These are phyloP conservation scores for Nitzschia palea DNA, from an alignment of 108 stramenopile species.

Conservation along the genomic window DNA sequence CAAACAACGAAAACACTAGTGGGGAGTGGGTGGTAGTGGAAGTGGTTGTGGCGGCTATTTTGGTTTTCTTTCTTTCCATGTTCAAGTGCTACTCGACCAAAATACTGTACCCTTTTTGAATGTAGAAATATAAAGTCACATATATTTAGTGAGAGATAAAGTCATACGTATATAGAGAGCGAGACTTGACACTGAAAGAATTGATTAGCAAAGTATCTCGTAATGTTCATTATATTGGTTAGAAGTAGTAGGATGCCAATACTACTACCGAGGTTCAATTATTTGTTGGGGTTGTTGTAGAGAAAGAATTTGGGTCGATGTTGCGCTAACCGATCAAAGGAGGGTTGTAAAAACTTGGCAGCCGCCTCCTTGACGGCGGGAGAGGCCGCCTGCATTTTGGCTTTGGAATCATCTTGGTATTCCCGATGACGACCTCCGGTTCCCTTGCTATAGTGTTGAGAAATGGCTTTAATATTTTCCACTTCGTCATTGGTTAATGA, in stretches of 20 bases:
- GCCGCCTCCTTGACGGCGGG: conserved; percentile 53
- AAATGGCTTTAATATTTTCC: conserved; percentile 54
- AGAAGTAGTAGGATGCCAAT: no score
- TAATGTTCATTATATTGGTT: no score
- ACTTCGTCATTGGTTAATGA: conserved; percentile 61
- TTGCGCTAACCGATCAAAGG: conserved; percentile 46
- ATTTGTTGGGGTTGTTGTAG: no score
- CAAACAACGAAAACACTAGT: no score
- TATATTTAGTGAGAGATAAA: no score
- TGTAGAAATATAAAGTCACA: no score
- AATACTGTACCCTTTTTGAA: no score
- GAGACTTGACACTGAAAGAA: no score
- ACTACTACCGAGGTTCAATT: no score
- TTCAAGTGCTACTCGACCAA: neutral
- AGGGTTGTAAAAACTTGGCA: conserved; percentile 50
- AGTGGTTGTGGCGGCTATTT: neutral
- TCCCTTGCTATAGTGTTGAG: conserved; percentile 78
- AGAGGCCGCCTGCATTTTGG: conserved; percentile 64
- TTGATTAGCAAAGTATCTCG: no score
- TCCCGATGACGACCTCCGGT: conserved; percentile 43
- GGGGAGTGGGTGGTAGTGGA: neutral
- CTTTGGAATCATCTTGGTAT: conserved; percentile 64
- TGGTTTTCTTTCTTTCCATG: neutral
- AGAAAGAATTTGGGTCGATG: conserved; percentile 12
- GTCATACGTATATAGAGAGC: no score